A percentile compares a stretch with the other conserved stretches of the same genome.
These are phyloP conservation scores for Passalora sequoiae DNA, from an alignment of 2,329 filamentous ascomycete species.

Conservation along the genomic window DNA sequence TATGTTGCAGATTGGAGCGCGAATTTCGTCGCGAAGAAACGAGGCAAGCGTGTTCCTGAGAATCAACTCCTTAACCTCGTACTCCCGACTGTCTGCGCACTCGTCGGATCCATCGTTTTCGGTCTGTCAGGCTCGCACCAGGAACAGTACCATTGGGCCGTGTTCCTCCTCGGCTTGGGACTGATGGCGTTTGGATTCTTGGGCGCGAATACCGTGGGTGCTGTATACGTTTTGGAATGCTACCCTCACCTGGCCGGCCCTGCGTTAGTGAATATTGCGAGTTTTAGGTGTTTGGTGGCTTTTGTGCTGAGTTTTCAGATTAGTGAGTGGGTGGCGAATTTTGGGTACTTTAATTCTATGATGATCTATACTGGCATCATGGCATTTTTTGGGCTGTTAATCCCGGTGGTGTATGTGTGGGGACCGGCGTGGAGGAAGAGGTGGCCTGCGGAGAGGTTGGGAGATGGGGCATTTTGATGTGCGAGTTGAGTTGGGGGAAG, in stretches of 20 bases:
- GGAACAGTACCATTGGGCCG: constrained; percentile 22
- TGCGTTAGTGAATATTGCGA: constrained; percentile 31
- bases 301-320: constrained; percentile 29
- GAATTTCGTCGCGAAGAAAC: constrained; percentile 25
- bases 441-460: constrained; percentile 19
- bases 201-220: constrained; percentile 29
- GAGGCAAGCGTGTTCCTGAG: constrained; percentile 28
- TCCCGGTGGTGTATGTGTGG: constrained; percentile 27
- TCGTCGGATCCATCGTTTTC: constrained; percentile 27
- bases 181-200: constrained; percentile 31
- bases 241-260: constrained; percentile 32
- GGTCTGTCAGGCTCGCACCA: constrained; percentile 25
- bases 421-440: constrained; percentile 21
- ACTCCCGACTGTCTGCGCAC: constrained; percentile 24
- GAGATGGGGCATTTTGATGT: constrained; percentile 1
- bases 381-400: constrained; percentile 21
- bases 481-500: no score
- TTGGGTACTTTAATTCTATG: constrained; percentile 28
- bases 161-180: constrained; percentile 28
- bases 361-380: constrained; percentile 30
- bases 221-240: constrained; percentile 31
- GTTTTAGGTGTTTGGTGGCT: constrained; percentile 30
- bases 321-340: constrained; percentile 26
- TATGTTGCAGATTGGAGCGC: constrained; percentile 26
- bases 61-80: constrained; percentile 29